These are phyloP conservation scores for Vigna trinervia DNA, from an alignment of 306 rosid genomes.

Conservation along the genomic window DNA sequence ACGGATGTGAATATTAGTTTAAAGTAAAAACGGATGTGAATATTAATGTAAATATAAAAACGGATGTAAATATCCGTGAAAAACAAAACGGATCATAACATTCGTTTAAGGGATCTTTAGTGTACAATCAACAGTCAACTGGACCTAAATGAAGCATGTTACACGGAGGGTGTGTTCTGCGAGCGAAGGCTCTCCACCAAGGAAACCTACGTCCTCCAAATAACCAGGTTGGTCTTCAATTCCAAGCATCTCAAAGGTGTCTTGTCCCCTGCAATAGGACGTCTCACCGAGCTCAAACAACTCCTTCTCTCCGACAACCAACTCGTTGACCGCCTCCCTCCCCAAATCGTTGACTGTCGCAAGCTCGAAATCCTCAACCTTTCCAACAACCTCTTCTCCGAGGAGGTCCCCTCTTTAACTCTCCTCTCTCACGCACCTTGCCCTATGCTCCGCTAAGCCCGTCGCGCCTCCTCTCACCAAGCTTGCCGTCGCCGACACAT, in stretches of 20 bases:
- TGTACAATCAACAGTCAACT: conserved; percentile 58
- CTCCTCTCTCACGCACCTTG: conserved; percentile 66
- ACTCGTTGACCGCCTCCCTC: conserved; percentile 71
- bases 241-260: conserved; percentile 55
- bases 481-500: conserved; percentile 56
- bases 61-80: no score
- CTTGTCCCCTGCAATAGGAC: conserved; percentile 60
- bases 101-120: no score
- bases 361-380: conserved; percentile 84
- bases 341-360: conserved; percentile 70
- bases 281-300: conserved; percentile 73
- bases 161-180: conserved; percentile 71
- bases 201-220: conserved; percentile 59
- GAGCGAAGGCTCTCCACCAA: conserved; percentile 66
- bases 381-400: conserved; percentile 61
- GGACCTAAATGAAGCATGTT: conserved; percentile 56
- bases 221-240: conserved; percentile 66
- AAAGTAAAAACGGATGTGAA: no score
- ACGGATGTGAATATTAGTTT: no score
- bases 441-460: conserved; percentile 64
- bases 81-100: no score
- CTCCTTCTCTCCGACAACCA: conserved; percentile 65
- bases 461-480: conserved; percentile 53
- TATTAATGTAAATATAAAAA: no score
- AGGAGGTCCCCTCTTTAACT: conserved; percentile 63